These are phyloP conservation scores for Ogataea corticis DNA, from an alignment of 805 yeast species.

Conservation along the genomic window DNA sequence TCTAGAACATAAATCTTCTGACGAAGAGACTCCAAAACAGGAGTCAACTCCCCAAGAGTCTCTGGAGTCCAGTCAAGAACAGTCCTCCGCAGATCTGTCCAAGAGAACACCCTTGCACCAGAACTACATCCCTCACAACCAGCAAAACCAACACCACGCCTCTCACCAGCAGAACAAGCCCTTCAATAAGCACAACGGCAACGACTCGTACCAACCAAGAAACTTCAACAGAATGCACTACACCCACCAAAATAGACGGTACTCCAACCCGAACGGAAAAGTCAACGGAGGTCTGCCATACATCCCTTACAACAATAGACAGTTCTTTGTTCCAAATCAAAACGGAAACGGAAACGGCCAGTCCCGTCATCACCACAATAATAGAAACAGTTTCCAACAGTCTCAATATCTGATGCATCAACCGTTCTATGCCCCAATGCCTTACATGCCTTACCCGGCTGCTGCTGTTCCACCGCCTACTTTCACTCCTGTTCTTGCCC, in stretches of 20 bases:
- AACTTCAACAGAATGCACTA: conserved; percentile 20
- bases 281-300: conserved; percentile 21
- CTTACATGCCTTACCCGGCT: conserved; percentile 26
- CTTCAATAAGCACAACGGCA: conserved; percentile 13
- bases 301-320: conserved; percentile 26
- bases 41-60: too few relatives aligned
- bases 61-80: too few relatives aligned
- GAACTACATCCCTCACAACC: conserved; percentile 8
- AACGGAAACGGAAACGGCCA: conserved; percentile 21
- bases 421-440: conserved; percentile 26
- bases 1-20: neutral
- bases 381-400: conserved; percentile 22
- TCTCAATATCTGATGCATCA: conserved; percentile 26
- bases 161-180: conserved; percentile 12
- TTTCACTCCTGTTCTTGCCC: conserved; percentile 20
- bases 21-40: neutral
- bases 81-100: neutral
- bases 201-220: conserved; percentile 23
- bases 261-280: conserved; percentile 25
- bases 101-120: conserved; percentile 5
- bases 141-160: conserved; percentile 8
- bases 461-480: conserved; percentile 8
- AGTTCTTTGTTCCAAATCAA: conserved; percentile 24
- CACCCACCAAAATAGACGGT: conserved; percentile 21
- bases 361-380: conserved; percentile 19